These are phyloP conservation scores for Blastocystis sp. DNA, from an alignment of 352 stramenopile genomes.

Conservation along the genomic window DNA sequence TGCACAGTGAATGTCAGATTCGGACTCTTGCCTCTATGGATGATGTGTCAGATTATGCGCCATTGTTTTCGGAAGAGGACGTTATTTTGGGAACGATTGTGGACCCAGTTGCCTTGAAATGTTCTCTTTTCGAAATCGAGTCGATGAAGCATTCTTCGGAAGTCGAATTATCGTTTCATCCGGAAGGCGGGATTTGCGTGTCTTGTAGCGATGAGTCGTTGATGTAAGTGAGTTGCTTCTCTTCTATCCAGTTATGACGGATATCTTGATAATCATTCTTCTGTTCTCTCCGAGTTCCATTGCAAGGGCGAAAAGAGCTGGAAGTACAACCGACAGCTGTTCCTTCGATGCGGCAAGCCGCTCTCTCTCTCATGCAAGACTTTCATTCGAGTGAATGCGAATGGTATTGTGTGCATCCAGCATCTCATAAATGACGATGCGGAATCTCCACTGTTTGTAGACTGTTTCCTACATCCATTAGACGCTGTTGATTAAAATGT, in stretches of 20 bases:
- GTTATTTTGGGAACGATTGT: neutral
- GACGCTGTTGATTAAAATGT: neutral
- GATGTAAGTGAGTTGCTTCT: neutral
- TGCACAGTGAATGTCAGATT: slow-evolving; percentile 55
- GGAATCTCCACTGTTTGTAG: slow-evolving; percentile 22
- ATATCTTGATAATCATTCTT: slow-evolving; percentile 18
- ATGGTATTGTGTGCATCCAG: slow-evolving; percentile 37
- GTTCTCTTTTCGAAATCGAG: slow-evolving; percentile 17
- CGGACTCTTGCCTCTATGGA: neutral
- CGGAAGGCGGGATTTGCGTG: slow-evolving; percentile 14
- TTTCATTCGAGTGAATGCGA: slow-evolving; percentile 12
- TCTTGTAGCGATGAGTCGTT: neutral
- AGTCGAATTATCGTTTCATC: slow-evolving; percentile 33
- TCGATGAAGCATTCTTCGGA: slow-evolving; percentile 22
- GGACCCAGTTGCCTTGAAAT: neutral
- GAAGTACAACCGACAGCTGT: neutral
- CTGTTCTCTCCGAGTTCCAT: slow-evolving; percentile 15
- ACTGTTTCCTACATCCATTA: slow-evolving; percentile 41
- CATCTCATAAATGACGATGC: slow-evolving; percentile 43
- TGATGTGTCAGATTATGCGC: slow-evolving; percentile 2
- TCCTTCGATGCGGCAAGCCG: slow-evolving; percentile 13
- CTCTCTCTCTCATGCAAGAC: neutral
- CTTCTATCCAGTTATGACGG: slow-evolving; percentile 22
- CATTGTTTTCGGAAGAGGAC: slow-evolving; percentile 31
- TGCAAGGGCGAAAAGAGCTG: slow-evolving; percentile 48